Percentiles rank a stretch among this genome's conserved stretches.
These are phyloP conservation scores for Verticillium nubilum DNA, from an alignment of 2,329 filamentous ascomycete species.

Conservation along the genomic window DNA sequence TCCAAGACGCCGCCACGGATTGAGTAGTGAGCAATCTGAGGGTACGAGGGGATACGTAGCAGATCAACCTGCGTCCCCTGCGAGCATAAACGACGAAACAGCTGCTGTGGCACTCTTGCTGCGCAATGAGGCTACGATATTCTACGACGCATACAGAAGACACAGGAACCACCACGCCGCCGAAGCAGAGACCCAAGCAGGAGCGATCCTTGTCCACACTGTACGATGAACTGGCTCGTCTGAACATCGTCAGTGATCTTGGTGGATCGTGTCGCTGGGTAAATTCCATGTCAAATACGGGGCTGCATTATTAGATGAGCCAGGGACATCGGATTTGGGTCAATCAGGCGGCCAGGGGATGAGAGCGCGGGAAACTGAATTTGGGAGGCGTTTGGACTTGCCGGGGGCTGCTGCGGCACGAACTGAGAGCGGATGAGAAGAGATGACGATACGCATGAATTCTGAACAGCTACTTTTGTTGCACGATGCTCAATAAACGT, in stretches of 20 bases:
- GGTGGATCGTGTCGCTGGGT: neutral
- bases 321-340: neutral
- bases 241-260: neutral
- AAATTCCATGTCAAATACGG: neutral
- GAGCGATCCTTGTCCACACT: neutral
- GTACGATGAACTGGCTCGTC: neutral
- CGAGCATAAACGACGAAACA: neutral
- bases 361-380: neutral
- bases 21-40: constrained; percentile 24
- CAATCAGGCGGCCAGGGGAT: neutral
- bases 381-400: neutral
- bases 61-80: neutral
- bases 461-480: neutral
- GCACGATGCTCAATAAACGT: neutral
- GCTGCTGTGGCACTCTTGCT: neutral
- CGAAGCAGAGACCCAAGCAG: neutral
- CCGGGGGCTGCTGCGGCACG: neutral
- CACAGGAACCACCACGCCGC: neutral
- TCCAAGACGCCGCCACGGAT: constrained; percentile 36
- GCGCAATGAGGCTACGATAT: neutral
- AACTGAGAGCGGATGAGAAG: neutral
- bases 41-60: neutral
- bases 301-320: neutral
- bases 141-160: neutral
- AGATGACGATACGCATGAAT: neutral